Conservation (phyloP, 768 basidiomycete genomes). For the Amanita phalloides region DNA sequence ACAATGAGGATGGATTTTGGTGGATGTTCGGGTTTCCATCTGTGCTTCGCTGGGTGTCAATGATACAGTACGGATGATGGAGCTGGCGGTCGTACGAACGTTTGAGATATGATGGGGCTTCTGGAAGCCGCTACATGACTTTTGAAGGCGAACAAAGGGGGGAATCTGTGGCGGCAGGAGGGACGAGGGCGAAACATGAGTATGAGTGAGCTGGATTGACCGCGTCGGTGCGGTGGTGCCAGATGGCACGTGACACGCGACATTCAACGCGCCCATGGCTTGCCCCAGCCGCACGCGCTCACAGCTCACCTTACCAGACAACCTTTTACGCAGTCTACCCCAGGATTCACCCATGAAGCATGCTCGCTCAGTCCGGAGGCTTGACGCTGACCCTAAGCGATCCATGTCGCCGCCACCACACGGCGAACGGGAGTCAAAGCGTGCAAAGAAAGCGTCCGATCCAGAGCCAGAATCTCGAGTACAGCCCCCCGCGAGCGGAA, state of each 20-base stretch:
- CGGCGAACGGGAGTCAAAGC: slow-evolving; percentile 22
- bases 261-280: slow-evolving; percentile 14
- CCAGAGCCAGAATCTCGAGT: background rate
- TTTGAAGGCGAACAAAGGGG: background rate
- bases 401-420: slow-evolving; percentile 27
- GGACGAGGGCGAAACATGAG: slow-evolving; percentile 2
- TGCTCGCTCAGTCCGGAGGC: slow-evolving; percentile 16
- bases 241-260: slow-evolving; percentile 18
- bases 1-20: slow-evolving; percentile 65
- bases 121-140: slow-evolving; percentile 8
- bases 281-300: slow-evolving; percentile 29
- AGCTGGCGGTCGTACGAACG: slow-evolving; percentile 15
- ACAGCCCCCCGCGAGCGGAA: slow-evolving; percentile 15
- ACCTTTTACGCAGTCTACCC: slow-evolving; percentile 30
- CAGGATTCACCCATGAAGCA: slow-evolving; percentile 43
- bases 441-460: slow-evolving; percentile 21
- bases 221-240: background rate
- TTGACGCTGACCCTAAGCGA: slow-evolving; percentile 21
- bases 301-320: slow-evolving; percentile 36
- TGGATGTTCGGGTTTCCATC: slow-evolving; percentile 21
- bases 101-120: slow-evolving; percentile 14
- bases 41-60: slow-evolving; percentile 25
- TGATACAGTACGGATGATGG: slow-evolving; percentile 2
- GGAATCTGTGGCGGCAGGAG: background rate
- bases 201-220: background rate